Evolutionary conservation across 164 flowering plant genomes (phyloP), one percentile per base, ranked within the genome.

Genomic region (Umbellularia californica): DNA sequence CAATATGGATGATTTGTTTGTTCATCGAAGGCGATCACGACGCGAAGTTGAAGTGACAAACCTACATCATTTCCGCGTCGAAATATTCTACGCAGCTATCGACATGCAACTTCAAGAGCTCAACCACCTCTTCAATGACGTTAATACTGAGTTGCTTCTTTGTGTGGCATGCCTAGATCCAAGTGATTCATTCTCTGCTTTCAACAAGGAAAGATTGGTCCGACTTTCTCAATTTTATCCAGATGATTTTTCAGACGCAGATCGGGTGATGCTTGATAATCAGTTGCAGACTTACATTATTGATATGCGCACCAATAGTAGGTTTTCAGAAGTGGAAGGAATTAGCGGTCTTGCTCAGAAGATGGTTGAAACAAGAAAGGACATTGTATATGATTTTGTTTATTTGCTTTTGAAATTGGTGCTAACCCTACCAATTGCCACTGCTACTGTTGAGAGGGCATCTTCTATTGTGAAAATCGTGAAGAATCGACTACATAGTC

Each of bases 151-250:
- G 22, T 68, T 68, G 50, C 35, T 30, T 30, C 35, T 30, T 30
- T 30, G 35, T 5, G 35, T 30, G 35, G 35, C 70, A 68, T 68
- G 70, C 70, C 3, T 68, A 14, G 33, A 68, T 20, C 47, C 50
- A 68, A 68, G 25, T 19, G 25, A 68, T 19, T 28, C 70, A 68
- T 35, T 68, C 70, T 68, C 58, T n/a, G 17, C 71, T 47, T 69
- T 69, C n/a, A 5, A 69, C 27, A 69, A 50, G 19, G 3, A 69
- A 69, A 50, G 50, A n/a, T 15, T 69, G 50, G 22, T 68, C 12
- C 11, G 24, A 51, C 70, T 68, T 68, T 41, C 50, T 68, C 27
- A 28, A 6, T 68, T 68, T 28, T 68, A 30, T 68, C 50, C 70
- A 33, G 20, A 28, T 28, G 70, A 68, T n/a, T 68, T 68, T 68